Conservation (phyloP, 129 eudicot genomes). For the Escallonia herrerae region DNA sequence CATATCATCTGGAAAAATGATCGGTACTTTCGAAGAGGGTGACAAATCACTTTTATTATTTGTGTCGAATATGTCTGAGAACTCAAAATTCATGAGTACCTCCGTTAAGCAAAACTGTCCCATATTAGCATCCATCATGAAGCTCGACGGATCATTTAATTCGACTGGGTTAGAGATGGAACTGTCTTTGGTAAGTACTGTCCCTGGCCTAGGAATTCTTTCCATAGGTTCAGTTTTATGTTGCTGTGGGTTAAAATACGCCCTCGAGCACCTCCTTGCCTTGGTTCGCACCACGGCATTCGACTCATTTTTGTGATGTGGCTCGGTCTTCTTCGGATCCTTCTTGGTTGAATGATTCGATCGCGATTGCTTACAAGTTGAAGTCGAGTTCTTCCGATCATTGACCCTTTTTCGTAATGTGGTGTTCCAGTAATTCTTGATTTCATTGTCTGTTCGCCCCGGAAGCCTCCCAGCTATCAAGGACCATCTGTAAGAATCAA, state of each 20-base stretch:
- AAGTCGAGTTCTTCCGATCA: slow-evolving; percentile 3
- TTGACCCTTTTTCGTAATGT: slow-evolving; percentile 32
- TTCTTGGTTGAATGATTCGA: neutral
- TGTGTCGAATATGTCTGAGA: slow-evolving; percentile 2
- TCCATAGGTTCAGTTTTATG: neutral
- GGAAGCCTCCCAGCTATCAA: slow-evolving; percentile 16
- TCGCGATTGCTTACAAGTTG: neutral
- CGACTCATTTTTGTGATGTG: neutral
- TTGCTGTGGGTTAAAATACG: slow-evolving; percentile 20
- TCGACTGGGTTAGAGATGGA: slow-evolving; percentile 2
- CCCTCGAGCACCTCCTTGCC: slow-evolving; percentile 27
- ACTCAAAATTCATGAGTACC: slow-evolving; percentile 13
- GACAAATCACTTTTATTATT: slow-evolving; percentile 6
- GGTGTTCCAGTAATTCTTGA: slow-evolving; percentile 42
- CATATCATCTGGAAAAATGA: slow-evolving; percentile 18
- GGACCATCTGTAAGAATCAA: slow-evolving; percentile 26
- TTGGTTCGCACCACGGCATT: slow-evolving; percentile 19
- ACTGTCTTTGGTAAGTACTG: neutral
- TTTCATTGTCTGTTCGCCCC: slow-evolving; percentile 36
- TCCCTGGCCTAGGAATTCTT: neutral
- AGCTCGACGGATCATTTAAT: slow-evolving; percentile 12
- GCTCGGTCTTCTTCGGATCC: slow-evolving; percentile 10
- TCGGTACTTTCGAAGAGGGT: slow-evolving; percentile 7
- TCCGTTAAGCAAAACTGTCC: slow-evolving; percentile 11
- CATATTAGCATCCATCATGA: slow-evolving; percentile 12